These are phyloP conservation scores for Leucocoprinus sp. DNA, from an alignment of 768 basidiomycete genomes.

Conservation along the genomic window DNA sequence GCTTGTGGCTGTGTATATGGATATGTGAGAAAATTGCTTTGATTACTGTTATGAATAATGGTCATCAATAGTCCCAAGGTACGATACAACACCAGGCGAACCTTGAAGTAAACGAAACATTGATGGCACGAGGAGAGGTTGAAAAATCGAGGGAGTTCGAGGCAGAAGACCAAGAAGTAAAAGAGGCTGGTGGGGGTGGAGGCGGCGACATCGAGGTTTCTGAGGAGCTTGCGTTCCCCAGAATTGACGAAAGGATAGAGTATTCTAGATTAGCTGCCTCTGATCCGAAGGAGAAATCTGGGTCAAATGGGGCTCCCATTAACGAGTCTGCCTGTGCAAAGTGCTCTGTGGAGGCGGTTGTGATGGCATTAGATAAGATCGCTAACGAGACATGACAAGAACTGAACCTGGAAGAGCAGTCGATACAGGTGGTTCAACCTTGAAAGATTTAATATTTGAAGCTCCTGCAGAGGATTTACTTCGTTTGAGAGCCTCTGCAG, in stretches of 20 bases:
- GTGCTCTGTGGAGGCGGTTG: slow-evolving; percentile 34
- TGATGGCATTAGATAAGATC: slow-evolving; percentile 14
- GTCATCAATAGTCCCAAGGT: slow-evolving; percentile 26
- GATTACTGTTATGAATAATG: slow-evolving; percentile 25
- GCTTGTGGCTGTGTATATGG: slow-evolving; percentile 32
- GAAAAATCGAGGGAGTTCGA: slow-evolving; percentile 30
- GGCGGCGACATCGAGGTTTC: slow-evolving; percentile 39
- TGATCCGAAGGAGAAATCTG: slow-evolving; percentile 66
- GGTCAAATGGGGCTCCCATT: slow-evolving; percentile 53
- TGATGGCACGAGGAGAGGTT: slow-evolving; percentile 24
- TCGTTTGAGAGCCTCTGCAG: slow-evolving; percentile 41
- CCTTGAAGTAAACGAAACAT: slow-evolving; percentile 22
- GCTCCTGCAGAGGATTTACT: slow-evolving; percentile 25
- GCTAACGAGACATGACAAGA: slow-evolving; percentile 11
- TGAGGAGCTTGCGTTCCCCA: slow-evolving; percentile 66
- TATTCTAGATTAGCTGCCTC: slow-evolving; percentile 94
- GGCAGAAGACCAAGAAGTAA: slow-evolving; percentile 36
- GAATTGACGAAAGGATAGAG: slow-evolving; percentile 86
- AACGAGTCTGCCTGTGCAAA: slow-evolving; percentile 52
- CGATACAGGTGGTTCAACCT: slow-evolving; percentile 20
- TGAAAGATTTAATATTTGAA: slow-evolving; percentile 26
- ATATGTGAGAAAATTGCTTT: slow-evolving; percentile 38
- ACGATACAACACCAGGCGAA: slow-evolving; percentile 29
- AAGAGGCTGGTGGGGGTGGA: slow-evolving; percentile 24
- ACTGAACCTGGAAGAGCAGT: slow-evolving; percentile 17